Evolutionary conservation across 768 basidiomycete species (phyloP).

Genomic region (Auricularia sp.): DNA sequence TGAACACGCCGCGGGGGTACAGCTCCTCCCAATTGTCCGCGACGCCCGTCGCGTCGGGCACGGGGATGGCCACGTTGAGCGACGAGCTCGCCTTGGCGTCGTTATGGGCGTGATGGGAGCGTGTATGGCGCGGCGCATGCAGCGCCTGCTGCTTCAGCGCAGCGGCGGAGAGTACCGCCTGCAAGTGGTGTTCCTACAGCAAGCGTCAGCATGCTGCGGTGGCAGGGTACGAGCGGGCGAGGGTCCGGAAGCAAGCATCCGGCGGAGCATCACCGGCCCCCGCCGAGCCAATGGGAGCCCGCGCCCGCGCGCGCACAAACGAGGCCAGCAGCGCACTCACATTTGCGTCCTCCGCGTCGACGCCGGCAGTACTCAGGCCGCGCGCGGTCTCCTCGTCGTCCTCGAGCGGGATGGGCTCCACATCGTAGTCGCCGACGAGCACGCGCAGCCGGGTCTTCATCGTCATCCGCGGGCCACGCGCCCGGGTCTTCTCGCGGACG

Average conservation of each 20-base stretch:
- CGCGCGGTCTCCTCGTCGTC: conserved; percentile 82
- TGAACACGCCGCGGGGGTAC: conserved; percentile 61
- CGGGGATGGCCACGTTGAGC: conserved; percentile 73
- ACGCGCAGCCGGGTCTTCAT: conserved; percentile 87
- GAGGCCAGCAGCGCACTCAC: conserved; percentile 46
- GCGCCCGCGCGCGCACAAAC: conserved; percentile 36
- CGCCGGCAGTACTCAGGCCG: conserved; percentile 72
- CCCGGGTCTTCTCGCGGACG: neutral
- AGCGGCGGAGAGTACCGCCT: conserved; percentile 46
- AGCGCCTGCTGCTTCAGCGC: conserved; percentile 34
- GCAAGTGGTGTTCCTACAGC: conserved; percentile 47
- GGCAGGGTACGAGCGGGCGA: no score
- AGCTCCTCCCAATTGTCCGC: conserved; percentile 69
- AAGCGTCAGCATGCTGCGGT: neutral
- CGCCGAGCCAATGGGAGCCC: conserved; percentile 33
- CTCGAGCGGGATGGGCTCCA: conserved; percentile 58
- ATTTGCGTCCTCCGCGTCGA: conserved; percentile 89
- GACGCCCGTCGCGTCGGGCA: conserved; percentile 77
- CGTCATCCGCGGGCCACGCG: conserved; percentile 60
- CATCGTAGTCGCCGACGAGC: conserved; percentile 72
- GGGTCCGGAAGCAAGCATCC: conserved; percentile 37
- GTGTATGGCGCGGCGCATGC: conserved; percentile 23
- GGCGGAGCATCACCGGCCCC: conserved; percentile 35
- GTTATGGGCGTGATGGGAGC: conserved; percentile 8
- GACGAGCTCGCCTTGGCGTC: conserved; percentile 22